Base-by-base conservation (phyloP, 2,329 filamentous ascomycete genomes). In the Claviceps spartinae region DNA sequence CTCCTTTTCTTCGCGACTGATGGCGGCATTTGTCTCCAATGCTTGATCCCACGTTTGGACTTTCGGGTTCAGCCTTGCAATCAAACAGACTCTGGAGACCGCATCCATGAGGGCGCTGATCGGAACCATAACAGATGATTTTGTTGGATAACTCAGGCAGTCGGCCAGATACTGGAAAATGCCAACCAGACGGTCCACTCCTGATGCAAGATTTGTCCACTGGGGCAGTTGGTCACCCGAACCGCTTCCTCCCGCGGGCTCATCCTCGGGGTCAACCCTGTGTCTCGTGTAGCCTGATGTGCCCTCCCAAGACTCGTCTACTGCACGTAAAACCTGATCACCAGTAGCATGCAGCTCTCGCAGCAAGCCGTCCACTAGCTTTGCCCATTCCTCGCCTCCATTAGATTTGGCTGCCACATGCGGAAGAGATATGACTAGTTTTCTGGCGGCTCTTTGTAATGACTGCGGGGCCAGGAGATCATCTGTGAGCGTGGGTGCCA, bases 231-330 rank as follows among this genome's bases (percentile, higher is more conserved):
- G 71, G 13, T 77, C 75, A 5, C 62, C 53, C 2, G 67, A 63
- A 34, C 67, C 64, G 42, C 69, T 66, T 14, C 76, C 77, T 3
- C 77, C 76, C 7, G 62, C 60, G 0, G 76, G 72, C 22, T 74
- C 73, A 5, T 65, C 64, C 18, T 76, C 72, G 13, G 72, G 64
- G 51, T 73, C 68, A 37, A 76, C 66, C 3, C 60, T 59, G 49
- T 73, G 65, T 44, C 66, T 63, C 9, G 62, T 62, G 56, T 77
- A 76, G 4, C 73, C 77, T 36, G 77, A 72, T 2, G 75, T 74
- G 0, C 88, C 81, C 59, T 90, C 81, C 85, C 88, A 93, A 42
- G 87, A 84, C 64, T 96, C 90, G 11, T 85, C 69, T 0, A 95
- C 77, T 9, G 83, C 82, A 48, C 90, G 81, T 61, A 95, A 86